A percentile compares a stretch with the other conserved stretches of the same genome.
phyloP scores from a whole-genome alignment of 2,329 filamentous ascomycete genomes.

The Colletotrichum tropicicola region DNA sequence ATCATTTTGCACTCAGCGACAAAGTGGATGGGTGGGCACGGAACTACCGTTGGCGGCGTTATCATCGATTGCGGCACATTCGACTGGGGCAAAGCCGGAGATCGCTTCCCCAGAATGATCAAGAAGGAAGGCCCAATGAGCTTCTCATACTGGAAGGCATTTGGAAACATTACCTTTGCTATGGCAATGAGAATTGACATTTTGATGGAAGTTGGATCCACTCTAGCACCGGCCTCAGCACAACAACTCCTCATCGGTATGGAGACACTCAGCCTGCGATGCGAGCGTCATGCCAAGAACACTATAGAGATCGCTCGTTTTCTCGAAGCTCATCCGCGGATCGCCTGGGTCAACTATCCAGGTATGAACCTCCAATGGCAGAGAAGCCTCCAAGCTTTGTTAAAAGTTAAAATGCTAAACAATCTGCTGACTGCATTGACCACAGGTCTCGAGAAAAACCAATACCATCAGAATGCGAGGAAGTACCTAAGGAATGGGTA shows the following conservation, averaged over 20 bases:
- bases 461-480: slow-evolving; percentile 70
- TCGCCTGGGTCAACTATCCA: slow-evolving; percentile 77
- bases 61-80: slow-evolving; percentile 76
- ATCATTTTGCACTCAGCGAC: slow-evolving; percentile 77
- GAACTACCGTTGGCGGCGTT: slow-evolving; percentile 74
- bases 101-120: slow-evolving; percentile 76
- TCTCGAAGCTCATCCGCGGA: slow-evolving; percentile 72
- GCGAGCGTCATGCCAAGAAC: slow-evolving; percentile 73
- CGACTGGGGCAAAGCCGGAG: slow-evolving; percentile 68
- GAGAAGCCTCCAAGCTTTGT: not conserved
- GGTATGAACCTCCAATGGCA: slow-evolving; percentile 53
- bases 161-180: slow-evolving; percentile 75
- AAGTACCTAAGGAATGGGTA: slow-evolving; percentile 73
- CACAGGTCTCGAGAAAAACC: slow-evolving; percentile 54
- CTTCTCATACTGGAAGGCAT: slow-evolving; percentile 6
- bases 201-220: slow-evolving; percentile 72
- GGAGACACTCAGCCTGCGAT: slow-evolving; percentile 74
- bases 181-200: slow-evolving; percentile 69
- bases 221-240: slow-evolving; percentile 76
- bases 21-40: slow-evolving; percentile 80
- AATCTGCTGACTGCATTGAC: not conserved
- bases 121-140: slow-evolving; percentile 54
- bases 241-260: slow-evolving; percentile 75
- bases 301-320: slow-evolving; percentile 71
- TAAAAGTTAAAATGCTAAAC: too few relatives aligned